Evolutionary conservation across 2,329 filamentous ascomycete species (phyloP).

Genomic region (Simplicillium aogashimaense): DNA sequence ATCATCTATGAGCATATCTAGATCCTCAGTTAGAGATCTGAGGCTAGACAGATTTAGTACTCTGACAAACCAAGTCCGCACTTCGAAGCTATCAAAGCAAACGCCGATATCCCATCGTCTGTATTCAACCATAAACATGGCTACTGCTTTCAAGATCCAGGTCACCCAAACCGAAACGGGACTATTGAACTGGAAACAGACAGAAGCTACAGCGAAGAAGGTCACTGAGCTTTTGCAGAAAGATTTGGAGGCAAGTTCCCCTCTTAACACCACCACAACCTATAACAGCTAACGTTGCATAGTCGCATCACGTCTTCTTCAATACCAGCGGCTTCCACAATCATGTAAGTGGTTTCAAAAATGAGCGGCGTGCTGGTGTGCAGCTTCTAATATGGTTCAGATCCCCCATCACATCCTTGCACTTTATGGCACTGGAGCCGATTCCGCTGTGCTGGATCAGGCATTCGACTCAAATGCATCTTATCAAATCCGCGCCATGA

Average conservation of each 20-base stretch:
- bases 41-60: no score
- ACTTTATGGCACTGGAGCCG: conserved; percentile 65
- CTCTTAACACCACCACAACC: background rate
- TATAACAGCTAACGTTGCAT: background rate
- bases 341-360: conserved; percentile 42
- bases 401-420: conserved; percentile 67
- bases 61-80: no score
- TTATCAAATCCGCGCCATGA: conserved; percentile 53
- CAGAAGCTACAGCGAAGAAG: conserved; percentile 49
- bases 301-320: conserved; percentile 68
- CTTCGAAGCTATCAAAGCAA: no score
- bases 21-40: no score
- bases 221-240: conserved; percentile 62
- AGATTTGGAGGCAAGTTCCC: conserved; percentile 51
- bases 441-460: conserved; percentile 44
- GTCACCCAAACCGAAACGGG: conserved; percentile 40
- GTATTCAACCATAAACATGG: conserved; percentile 22
- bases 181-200: conserved; percentile 35
- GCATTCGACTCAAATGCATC: conserved; percentile 54
- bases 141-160: conserved; percentile 36
- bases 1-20: no score
- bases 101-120: no score
- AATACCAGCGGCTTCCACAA: conserved; percentile 70
- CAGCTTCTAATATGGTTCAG: conserved; percentile 19
- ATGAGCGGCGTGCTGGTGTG: background rate